phyloP scores from a whole-genome alignment of 176 grass and related monocot genomes.

The Saccharum spontaneum region DNA sequence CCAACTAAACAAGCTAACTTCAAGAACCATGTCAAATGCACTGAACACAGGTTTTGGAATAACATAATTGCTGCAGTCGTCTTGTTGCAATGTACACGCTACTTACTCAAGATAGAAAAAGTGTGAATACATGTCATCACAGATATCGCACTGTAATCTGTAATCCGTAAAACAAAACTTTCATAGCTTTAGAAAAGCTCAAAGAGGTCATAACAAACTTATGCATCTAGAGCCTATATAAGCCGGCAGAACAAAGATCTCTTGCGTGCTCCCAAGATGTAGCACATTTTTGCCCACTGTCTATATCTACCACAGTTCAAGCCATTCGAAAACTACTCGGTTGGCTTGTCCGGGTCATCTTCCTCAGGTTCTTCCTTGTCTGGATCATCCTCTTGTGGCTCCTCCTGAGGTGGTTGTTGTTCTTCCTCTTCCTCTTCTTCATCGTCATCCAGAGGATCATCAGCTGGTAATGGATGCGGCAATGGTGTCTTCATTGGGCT shows the following conservation, averaged over 20 bases:
- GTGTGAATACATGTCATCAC: background rate
- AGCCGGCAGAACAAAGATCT: conserved; percentile 24
- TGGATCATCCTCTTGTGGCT: conserved; percentile 71
- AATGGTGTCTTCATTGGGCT: conserved; percentile 88
- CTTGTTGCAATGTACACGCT: background rate
- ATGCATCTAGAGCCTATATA: conserved; percentile 36
- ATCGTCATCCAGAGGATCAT: conserved; percentile 74
- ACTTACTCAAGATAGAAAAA: background rate
- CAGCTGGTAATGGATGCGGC: conserved; percentile 65
- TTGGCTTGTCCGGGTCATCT: conserved; percentile 63
- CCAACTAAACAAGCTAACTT: background rate
- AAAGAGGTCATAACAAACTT: conserved; percentile 28
- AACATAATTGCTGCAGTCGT: background rate
- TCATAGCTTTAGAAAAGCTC: conserved; percentile 29
- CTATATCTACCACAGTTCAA: conserved; percentile 36
- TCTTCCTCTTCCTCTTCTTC: conserved; percentile 81
- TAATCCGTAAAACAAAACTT: conserved; percentile 49
- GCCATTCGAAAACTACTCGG: conserved; percentile 30
- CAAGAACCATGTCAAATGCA: background rate
- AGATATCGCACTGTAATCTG: background rate
- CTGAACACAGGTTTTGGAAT: background rate
- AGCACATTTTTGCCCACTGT: background rate
- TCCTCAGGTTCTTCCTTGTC: conserved; percentile 71
- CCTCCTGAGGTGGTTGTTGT: conserved; percentile 47
- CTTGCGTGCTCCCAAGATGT: conserved; percentile 19